Conservation (phyloP, 345 rosid species). For the Brassica nigra region DNA sequence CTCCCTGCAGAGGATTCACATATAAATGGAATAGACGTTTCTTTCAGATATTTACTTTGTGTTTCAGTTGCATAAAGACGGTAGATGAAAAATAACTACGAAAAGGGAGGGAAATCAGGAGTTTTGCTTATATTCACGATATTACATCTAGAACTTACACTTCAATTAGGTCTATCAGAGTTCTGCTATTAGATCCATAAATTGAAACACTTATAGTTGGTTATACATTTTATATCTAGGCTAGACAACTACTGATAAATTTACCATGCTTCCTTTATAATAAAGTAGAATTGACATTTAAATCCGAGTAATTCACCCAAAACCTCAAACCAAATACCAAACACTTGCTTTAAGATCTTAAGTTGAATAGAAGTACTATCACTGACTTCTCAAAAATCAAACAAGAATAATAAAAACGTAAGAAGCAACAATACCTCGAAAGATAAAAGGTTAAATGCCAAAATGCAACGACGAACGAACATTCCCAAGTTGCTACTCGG, state of each 20-base stretch:
- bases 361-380: not conserved
- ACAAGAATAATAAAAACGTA: not conserved
- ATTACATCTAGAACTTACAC: not conserved
- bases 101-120: conserved; percentile 11
- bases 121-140: not conserved
- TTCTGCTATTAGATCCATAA: not conserved
- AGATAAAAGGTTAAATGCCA: conserved; percentile 72
- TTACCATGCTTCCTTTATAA: not conserved
- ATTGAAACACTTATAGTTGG: not conserved
- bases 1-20: conserved; percentile 60
- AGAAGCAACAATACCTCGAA: conserved; percentile 66
- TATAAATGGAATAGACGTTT: conserved; percentile 2
- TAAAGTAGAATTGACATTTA: not conserved
- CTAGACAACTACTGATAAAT: conserved; percentile 3
- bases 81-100: not conserved
- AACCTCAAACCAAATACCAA: not conserved
- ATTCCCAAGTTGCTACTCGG: conserved; percentile 81
- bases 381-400: not conserved
- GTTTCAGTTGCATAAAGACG: conserved; percentile 12
- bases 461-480: conserved; percentile 87
- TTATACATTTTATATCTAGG: not conserved
- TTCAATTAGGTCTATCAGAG: conserved; percentile 14
- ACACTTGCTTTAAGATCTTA: not conserved
- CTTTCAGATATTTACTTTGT: conserved; percentile 9
- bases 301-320: not conserved